Evolutionary conservation across 1,139 yeast species (phyloP), one percentile per base, ranked within the genome.

Genomic region (Petasospora rhodanensis): DNA sequence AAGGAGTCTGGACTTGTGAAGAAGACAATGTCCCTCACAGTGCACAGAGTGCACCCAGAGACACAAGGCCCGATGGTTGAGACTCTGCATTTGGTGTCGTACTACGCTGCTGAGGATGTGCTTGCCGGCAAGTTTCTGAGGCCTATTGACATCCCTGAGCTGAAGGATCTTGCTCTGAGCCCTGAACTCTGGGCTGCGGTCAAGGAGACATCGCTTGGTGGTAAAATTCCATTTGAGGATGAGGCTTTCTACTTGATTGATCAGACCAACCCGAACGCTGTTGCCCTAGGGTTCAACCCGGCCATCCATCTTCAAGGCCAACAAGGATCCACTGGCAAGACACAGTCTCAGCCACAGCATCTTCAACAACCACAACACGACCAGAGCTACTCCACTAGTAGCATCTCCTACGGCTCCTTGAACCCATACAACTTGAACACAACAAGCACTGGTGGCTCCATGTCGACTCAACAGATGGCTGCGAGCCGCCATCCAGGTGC

Each of bases 1-100:
- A 79, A 79, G 51, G 82, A 79, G 36, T 74, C 75, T 37, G 95
- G 95, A 0, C 66, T 87, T 30, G 76, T 86, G 40, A 87, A 87
- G 56, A 86, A 86, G 56, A 84, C 96, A 0, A 66, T 87, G 44
- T 76, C 89, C 5, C 64, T 86, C 13, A 71, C 73, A 5, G 51
- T 62, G 36, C 47, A 56, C 32, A 61, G 62, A 23, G 47, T 24
- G 7, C 47, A 40, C 11, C 20, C 37, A 7, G 14, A 42, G 11
- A 14, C 37, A 14, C 28, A 43, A 8, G 29, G 24, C 6, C 30
- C 37, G 4, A 14, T 21, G 5, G 25, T 30, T 4, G 76, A 74
- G 47, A 77, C 85, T 0, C 72, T 82, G 37, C 96, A 89, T 53
- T 59, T 87, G 34, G 77, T 87, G 7, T 77, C 89, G 14, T 87